These are phyloP conservation scores for Candida palmyrensis DNA, from an alignment of 805 yeast genomes.

Conservation along the genomic window DNA sequence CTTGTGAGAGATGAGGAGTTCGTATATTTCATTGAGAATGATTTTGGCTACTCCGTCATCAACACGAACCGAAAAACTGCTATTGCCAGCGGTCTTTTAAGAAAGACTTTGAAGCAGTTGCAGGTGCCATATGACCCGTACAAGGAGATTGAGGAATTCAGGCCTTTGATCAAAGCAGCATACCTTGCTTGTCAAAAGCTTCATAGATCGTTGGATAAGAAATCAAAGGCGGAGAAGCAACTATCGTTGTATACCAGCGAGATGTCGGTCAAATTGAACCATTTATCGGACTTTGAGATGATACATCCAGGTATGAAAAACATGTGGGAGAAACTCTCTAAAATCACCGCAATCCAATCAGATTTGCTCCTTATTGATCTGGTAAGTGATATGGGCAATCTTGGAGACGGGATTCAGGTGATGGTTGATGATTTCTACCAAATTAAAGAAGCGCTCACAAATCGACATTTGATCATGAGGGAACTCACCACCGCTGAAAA, in stretches of 20 bases:
- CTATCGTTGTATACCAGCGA: slow-evolving; percentile 44
- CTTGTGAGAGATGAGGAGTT: slow-evolving; percentile 83
- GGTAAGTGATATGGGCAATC: slow-evolving; percentile 63
- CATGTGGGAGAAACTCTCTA: slow-evolving; percentile 76
- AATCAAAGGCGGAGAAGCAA: slow-evolving; percentile 55
- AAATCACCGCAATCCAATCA: slow-evolving; percentile 62
- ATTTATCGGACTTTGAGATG: slow-evolving; percentile 37
- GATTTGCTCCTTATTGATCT: slow-evolving; percentile 73
- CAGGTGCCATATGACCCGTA: slow-evolving; percentile 89
- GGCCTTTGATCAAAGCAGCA: slow-evolving; percentile 80
- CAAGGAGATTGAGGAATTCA: slow-evolving; percentile 71
- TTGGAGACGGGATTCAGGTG: slow-evolving; percentile 69
- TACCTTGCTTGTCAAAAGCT: slow-evolving; percentile 58
- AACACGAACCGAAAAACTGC: slow-evolving; percentile 52
- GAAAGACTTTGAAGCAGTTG: slow-evolving; percentile 88
- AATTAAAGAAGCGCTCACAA: slow-evolving; percentile 88
- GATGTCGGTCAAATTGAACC: slow-evolving; percentile 34
- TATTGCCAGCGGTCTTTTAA: slow-evolving; percentile 77
- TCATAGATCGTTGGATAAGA: slow-evolving; percentile 44
- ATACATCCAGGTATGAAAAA: slow-evolving; percentile 65
- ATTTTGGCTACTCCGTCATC: slow-evolving; percentile 58
- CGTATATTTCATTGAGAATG: slow-evolving; percentile 76
- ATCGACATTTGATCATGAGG: slow-evolving; percentile 88
- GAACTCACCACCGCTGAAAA: slow-evolving; percentile 79
- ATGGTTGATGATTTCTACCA: slow-evolving; percentile 73